A percentile compares a stretch with the other conserved stretches of the same genome.
Evolutionary conservation across 352 stramenopile genomes (phyloP).

Genomic region (Pythium dissimile): DNA sequence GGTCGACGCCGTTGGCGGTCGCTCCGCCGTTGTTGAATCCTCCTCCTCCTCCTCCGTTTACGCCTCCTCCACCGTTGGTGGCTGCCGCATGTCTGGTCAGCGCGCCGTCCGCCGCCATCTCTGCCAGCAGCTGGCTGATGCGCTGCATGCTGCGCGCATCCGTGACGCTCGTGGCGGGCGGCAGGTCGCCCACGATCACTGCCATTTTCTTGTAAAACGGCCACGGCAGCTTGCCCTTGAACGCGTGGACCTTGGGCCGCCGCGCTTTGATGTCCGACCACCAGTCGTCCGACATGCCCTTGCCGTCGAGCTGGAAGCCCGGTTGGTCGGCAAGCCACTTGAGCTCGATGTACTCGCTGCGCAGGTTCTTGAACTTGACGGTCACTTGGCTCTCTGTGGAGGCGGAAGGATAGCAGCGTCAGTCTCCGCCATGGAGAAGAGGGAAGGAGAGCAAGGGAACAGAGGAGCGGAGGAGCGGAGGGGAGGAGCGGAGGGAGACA

Average conservation of each 20-base stretch:
- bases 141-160: slow-evolving; percentile 18
- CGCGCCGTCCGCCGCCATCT: slow-evolving; percentile 5
- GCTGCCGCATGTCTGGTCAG: not conserved
- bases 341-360: slow-evolving; percentile 46
- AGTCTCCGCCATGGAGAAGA: too few species aligned
- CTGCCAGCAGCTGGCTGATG: slow-evolving; percentile 23
- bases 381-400: slow-evolving; percentile 45
- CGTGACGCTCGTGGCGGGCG: slow-evolving; percentile 9
- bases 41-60: not conserved
- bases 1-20: not conserved
- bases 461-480: too few species aligned
- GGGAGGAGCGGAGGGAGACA: too few species aligned
- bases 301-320: slow-evolving; percentile 34
- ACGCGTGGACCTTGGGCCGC: slow-evolving; percentile 46
- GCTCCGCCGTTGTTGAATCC: not conserved
- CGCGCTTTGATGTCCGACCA: slow-evolving; percentile 39
- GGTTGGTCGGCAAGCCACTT: slow-evolving; percentile 44
- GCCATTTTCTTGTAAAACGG: slow-evolving; percentile 43
- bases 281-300: slow-evolving; percentile 40
- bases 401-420: too few species aligned
- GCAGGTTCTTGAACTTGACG: slow-evolving; percentile 69
- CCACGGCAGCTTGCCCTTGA: slow-evolving; percentile 60
- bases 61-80: not conserved
- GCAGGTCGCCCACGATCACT: slow-evolving; percentile 34
- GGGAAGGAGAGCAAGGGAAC: too few species aligned